Evolutionary conservation across 1,284 basidiomycete genomes (phyloP).

Genomic region (Megacollybia platyphylla): DNA sequence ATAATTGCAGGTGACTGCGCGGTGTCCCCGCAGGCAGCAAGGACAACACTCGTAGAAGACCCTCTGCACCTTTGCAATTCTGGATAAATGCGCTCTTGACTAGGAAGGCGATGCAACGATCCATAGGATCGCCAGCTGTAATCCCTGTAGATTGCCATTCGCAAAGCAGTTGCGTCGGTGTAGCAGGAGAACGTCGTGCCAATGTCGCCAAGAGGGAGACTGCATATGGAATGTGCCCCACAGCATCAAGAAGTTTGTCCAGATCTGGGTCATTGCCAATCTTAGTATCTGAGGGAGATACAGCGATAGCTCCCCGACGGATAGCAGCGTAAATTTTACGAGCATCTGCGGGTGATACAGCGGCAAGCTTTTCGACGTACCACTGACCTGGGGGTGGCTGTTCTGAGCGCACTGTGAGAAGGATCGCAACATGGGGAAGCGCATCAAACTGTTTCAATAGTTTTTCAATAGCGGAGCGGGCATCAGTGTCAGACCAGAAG

Average conservation of each 20-base stretch:
- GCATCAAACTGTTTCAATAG: conserved; percentile 7
- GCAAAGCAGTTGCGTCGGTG: conserved; percentile 1
- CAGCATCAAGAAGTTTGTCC: conserved; percentile 3
- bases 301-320: neutral
- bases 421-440: conserved; percentile 8
- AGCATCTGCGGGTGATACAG: conserved; percentile 1
- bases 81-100: conserved; percentile 6
- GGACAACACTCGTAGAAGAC: conserved; percentile 11
- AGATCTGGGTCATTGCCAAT: neutral
- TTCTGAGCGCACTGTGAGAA: conserved; percentile 11
- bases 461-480: conserved; percentile 5
- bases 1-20: conserved; percentile 7
- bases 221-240: conserved; percentile 7
- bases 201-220: conserved; percentile 8
- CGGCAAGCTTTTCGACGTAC: conserved; percentile 1
- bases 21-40: conserved; percentile 13
- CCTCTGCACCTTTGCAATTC: conserved; percentile 4
- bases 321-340: conserved; percentile 1
- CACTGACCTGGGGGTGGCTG: conserved; percentile 3
- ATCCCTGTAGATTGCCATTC: too few relatives aligned
- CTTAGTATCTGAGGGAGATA: neutral
- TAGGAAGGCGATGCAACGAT: conserved; percentile 5
- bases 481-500: conserved; percentile 7
- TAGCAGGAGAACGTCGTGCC: neutral
- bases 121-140: too few relatives aligned